Percentiles rank a stretch among this genome's conserved stretches.
phyloP scores from a whole-genome alignment of 2,329 filamentous ascomycete species.

The Pseudopithomyces maydicus region DNA sequence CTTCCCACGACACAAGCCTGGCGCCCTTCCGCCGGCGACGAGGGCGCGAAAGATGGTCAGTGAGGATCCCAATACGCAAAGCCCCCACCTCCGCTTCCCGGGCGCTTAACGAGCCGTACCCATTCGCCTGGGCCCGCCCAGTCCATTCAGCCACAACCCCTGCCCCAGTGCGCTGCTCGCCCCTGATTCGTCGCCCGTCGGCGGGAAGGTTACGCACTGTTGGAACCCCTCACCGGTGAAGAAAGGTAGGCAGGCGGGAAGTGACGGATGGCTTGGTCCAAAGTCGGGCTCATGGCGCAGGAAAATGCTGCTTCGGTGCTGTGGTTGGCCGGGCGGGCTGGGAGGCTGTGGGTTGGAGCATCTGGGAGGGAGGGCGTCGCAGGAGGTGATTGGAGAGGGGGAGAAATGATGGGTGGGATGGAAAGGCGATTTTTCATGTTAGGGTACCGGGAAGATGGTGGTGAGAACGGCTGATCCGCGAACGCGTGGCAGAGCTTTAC shows the following conservation, averaged over 20 bases:
- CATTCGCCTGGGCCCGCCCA: constrained; percentile 19
- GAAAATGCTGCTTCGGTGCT: background rate
- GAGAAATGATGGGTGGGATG: background rate
- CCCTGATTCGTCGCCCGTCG: constrained; percentile 24
- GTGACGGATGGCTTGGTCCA: background rate
- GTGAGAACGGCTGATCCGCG: constrained; percentile 1
- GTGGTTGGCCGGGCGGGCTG: background rate
- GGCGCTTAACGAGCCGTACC: constrained; percentile 19
- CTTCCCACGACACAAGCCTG: too few relatives aligned
- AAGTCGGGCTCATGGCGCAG: background rate
- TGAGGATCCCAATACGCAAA: background rate
- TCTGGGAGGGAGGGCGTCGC: background rate
- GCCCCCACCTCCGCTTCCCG: background rate
- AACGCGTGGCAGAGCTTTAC: background rate
- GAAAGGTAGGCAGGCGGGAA: background rate
- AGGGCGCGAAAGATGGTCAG: background rate
- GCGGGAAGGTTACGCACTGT: constrained; percentile 32
- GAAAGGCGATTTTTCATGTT: background rate
- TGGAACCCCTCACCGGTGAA: constrained; percentile 12
- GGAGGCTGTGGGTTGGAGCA: background rate
- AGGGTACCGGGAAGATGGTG: constrained; percentile 7
- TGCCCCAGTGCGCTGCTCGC: constrained; percentile 6
- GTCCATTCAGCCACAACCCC: constrained; percentile 14
- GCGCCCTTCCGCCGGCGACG: too few relatives aligned
- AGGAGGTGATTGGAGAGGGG: background rate